A percentile compares a stretch with the other conserved stretches of the same genome.
These are phyloP conservation scores for Tulasnella sp. DNA, from an alignment of 768 basidiomycete species.

Conservation along the genomic window DNA sequence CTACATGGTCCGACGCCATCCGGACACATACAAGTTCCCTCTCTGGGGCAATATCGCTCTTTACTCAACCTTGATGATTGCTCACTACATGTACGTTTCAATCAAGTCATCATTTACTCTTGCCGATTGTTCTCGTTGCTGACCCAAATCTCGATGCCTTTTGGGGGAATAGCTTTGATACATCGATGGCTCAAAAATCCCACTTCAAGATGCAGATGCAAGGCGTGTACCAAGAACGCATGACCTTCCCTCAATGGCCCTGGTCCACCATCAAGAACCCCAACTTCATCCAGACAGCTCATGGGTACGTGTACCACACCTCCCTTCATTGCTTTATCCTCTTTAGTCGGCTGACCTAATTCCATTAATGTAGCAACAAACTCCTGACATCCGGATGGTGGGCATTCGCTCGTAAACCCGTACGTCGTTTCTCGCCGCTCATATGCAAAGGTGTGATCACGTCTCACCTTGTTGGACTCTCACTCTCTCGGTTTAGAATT, in stretches of 20 bases:
- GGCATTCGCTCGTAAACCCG: slow-evolving; percentile 87
- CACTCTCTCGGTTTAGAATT: slow-evolving; percentile 50
- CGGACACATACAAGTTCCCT: slow-evolving; percentile 77
- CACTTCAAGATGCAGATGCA: slow-evolving; percentile 96
- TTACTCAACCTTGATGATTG: slow-evolving; percentile 64
- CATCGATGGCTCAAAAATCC: slow-evolving; percentile 92
- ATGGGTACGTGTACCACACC: slow-evolving; percentile 47
- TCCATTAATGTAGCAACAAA: slow-evolving; percentile 49
- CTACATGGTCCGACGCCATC: slow-evolving; percentile 94
- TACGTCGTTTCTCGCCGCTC: slow-evolving; percentile 29
- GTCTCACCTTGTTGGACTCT: neutral
- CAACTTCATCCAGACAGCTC: slow-evolving; percentile 82
- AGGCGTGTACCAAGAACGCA: slow-evolving; percentile 73
- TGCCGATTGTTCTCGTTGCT: no score
- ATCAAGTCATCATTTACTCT: no score
- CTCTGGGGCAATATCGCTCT: slow-evolving; percentile 61
- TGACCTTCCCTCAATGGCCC: slow-evolving; percentile 90
- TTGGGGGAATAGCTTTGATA: slow-evolving; percentile 83
- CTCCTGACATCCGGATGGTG: slow-evolving; percentile 91
- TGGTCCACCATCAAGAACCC: slow-evolving; percentile 76
- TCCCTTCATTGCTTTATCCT: neutral
- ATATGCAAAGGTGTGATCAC: neutral
- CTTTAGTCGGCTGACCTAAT: neutral
- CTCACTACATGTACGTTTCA: slow-evolving; percentile 69
- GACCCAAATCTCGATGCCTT: no score